These are phyloP conservation scores for Chytriomyces sp. DNA, from an alignment of 192 early-diverging fungal genomes.

Conservation along the genomic window DNA sequence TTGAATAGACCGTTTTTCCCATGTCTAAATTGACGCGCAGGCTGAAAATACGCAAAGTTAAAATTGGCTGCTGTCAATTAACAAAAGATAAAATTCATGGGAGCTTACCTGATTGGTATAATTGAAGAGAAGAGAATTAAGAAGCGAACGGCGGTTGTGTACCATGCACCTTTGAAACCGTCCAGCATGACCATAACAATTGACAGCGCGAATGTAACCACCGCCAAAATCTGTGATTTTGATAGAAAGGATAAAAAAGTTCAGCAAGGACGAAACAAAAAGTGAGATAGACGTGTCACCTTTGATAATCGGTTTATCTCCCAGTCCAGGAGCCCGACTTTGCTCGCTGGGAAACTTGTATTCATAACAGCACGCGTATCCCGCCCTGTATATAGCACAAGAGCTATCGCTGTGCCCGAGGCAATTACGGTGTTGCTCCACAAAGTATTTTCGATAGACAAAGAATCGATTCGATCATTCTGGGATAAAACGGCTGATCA, in stretches of 20 bases:
- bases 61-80: not conserved
- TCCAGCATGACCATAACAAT: conserved; percentile 86
- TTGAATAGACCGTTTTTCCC: conserved; percentile 93
- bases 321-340: conserved; percentile 85
- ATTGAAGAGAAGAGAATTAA: conserved; percentile 95
- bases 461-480: conserved; percentile 55
- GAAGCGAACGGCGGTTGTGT: conserved; percentile 90
- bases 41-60: conserved; percentile 34
- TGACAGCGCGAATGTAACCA: conserved; percentile 82
- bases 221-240: conserved; percentile 73
- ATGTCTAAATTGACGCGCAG: conserved; percentile 95
- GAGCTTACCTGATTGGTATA: conserved; percentile 73
- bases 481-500: no score
- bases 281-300: conserved; percentile 45
- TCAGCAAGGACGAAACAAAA: not conserved
- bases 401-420: conserved; percentile 84
- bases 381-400: conserved; percentile 88
- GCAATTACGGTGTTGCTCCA: conserved; percentile 97
- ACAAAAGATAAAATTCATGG: conserved; percentile 46
- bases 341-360: conserved; percentile 88
- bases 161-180: conserved; percentile 89
- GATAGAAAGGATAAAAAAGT: not conserved
- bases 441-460: conserved; percentile 88
- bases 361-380: conserved; percentile 97
- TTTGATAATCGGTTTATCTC: conserved; percentile 94